These are phyloP conservation scores for Fraxinus quadrangulata DNA, from an alignment of 257 asterid genomes.

Conservation along the genomic window DNA sequence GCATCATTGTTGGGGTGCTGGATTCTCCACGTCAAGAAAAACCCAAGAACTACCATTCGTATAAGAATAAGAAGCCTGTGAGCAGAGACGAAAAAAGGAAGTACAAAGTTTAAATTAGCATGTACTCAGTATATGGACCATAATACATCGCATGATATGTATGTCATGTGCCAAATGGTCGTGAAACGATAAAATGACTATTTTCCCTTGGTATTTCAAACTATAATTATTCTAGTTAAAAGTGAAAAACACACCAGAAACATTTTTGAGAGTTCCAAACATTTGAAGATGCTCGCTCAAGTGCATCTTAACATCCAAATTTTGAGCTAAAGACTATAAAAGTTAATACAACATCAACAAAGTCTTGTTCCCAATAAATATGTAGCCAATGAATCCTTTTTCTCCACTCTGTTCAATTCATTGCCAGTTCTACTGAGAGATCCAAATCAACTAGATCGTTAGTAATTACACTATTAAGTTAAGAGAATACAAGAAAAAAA, in stretches of 20 bases:
- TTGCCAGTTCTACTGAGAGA: neutral
- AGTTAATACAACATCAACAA: too few species aligned
- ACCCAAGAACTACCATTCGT: constrained; percentile 62
- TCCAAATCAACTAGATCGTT: neutral
- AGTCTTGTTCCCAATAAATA: neutral
- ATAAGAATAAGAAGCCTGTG: constrained; percentile 55
- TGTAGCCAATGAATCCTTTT: too few species aligned
- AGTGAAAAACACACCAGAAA: neutral
- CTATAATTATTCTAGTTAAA: neutral
- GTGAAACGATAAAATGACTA: constrained; percentile 2
- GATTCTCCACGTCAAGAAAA: constrained; percentile 69
- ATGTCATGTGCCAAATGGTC: neutral
- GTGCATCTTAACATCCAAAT: neutral
- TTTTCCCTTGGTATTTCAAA: neutral
- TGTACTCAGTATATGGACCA: constrained; percentile 21
- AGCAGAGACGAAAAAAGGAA: constrained; percentile 14
- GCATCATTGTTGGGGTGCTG: constrained; percentile 67
- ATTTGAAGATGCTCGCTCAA: neutral
- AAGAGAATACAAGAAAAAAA: neutral
- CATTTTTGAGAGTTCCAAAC: neutral
- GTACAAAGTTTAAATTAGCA: constrained; percentile 17
- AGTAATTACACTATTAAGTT: neutral
- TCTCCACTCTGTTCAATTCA: neutral
- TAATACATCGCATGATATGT: neutral
- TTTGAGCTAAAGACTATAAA: neutral